phyloP scores from a whole-genome alignment of 2,329 filamentous ascomycete species.

The Fusarium phyllophilum region DNA sequence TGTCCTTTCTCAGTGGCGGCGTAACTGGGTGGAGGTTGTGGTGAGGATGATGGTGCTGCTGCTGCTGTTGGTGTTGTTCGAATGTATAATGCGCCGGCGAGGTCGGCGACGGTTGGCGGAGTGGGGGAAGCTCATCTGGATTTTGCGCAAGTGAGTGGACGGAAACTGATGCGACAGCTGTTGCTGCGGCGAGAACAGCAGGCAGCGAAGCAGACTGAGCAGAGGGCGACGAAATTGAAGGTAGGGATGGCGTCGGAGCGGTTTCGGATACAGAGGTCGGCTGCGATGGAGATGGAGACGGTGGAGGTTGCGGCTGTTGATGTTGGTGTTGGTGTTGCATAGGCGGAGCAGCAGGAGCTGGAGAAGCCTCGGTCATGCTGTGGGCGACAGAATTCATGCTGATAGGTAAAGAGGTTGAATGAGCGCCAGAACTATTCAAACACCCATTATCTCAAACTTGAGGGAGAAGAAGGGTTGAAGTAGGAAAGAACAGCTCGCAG shows the following conservation, averaged over 20 bases:
- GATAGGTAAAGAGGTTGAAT: constrained; percentile 15
- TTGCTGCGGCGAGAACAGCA: constrained; percentile 37
- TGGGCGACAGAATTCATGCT: constrained; percentile 54
- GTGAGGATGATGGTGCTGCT: constrained; percentile 38
- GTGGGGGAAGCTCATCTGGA: constrained; percentile 43
- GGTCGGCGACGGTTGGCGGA: constrained; percentile 42
- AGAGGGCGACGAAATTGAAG: constrained; percentile 43
- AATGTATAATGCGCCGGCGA: constrained; percentile 44
- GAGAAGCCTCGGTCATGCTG: constrained; percentile 48
- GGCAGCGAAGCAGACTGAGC: constrained; percentile 42
- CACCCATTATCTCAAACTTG: constrained; percentile 40
- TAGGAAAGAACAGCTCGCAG: constrained; percentile 14
- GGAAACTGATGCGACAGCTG: constrained; percentile 36
- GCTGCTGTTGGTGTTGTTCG: constrained; percentile 43
- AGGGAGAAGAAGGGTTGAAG: constrained; percentile 12
- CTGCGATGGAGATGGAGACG: constrained; percentile 41
- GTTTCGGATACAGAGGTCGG: constrained; percentile 41
- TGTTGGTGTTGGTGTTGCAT: constrained; percentile 36
- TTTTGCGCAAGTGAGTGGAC: constrained; percentile 37
- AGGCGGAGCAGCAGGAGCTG: constrained; percentile 30
- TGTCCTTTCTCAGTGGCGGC: constrained; percentile 58
- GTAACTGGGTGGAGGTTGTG: constrained; percentile 45
- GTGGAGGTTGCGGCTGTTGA: constrained; percentile 41
- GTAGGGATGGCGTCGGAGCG: constrained; percentile 39
- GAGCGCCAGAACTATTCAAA: constrained; percentile 36